Conservation (phyloP, 78 protist species). For the Capsaspora owczarzaki region DNA sequence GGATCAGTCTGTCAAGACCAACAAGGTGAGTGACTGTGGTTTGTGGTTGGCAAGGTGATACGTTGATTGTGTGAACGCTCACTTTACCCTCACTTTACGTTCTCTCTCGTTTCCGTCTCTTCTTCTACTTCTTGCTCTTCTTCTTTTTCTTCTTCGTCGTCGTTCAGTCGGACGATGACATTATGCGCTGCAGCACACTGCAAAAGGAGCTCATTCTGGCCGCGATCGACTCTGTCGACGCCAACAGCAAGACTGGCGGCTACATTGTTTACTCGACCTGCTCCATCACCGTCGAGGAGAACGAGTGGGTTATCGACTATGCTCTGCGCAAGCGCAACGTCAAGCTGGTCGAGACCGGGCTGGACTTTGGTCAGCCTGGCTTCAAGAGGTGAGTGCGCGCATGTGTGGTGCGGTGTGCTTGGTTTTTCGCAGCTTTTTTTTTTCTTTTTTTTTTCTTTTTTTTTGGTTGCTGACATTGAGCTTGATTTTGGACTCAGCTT, state of each 20-base stretch:
- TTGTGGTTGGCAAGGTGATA: neutral
- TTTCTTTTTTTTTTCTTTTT: neutral
- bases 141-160: neutral
- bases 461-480: neutral
- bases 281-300: constrained; percentile 31
- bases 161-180: constrained; percentile 66
- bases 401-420: neutral
- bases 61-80: too few relatives aligned
- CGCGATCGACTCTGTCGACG: neutral
- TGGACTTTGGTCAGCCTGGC: constrained; percentile 85
- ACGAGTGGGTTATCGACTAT: constrained; percentile 19
- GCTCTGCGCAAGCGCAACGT: constrained; percentile 46
- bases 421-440: neutral
- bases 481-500: neutral
- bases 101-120: too few relatives aligned
- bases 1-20: constrained; percentile 25
- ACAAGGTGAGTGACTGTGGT: neutral
- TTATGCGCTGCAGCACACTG: constrained; percentile 59
- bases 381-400: constrained; percentile 35
- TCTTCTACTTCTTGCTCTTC: neutral
- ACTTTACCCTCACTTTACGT: too few relatives aligned
- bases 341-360: constrained; percentile 73
- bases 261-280: constrained; percentile 44
- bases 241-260: constrained; percentile 23
- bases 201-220: constrained; percentile 86